A percentile compares a stretch with the other conserved stretches of the same genome.
phyloP scores from a whole-genome alignment of 2,329 filamentous ascomycete genomes.

The Pseudogymnoascus sp. region DNA sequence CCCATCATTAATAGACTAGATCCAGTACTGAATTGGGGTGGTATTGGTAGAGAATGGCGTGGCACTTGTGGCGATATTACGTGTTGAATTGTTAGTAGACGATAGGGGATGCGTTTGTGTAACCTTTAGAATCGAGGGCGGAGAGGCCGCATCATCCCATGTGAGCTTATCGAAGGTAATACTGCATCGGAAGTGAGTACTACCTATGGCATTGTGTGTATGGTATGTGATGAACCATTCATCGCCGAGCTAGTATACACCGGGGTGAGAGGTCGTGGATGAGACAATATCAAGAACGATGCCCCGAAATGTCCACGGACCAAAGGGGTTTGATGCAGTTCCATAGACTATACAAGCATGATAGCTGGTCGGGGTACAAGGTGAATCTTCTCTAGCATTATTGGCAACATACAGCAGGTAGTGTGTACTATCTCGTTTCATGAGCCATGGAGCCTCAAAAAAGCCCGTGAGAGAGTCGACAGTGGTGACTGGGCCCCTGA shows the following conservation, averaged over 20 bases:
- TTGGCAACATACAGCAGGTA: constrained; percentile 35
- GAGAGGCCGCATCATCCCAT: constrained; percentile 25
- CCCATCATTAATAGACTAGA: constrained; percentile 28
- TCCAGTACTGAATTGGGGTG: constrained; percentile 33
- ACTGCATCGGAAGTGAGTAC: constrained; percentile 31
- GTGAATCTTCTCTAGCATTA: constrained; percentile 29
- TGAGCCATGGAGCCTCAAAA: constrained; percentile 34
- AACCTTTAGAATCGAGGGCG: constrained; percentile 23
- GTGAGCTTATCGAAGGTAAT: constrained; percentile 29
- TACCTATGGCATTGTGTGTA: constrained; percentile 29
- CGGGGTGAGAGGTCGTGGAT: constrained; percentile 31
- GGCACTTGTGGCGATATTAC: constrained; percentile 29
- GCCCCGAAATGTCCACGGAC: constrained; percentile 30
- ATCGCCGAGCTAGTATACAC: constrained; percentile 25
- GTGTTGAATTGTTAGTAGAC: constrained; percentile 20
- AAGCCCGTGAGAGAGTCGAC: constrained; percentile 27
- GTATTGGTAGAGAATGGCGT: constrained; percentile 16
- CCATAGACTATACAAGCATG: constrained; percentile 33
- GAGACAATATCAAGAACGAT: constrained; percentile 31
- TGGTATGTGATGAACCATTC: constrained; percentile 30
- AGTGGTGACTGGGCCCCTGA: constrained; percentile 19
- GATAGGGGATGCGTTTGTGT: constrained; percentile 24
- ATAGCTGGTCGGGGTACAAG: constrained; percentile 32
- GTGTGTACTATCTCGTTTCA: constrained; percentile 29
- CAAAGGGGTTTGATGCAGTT: constrained; percentile 20